Evolutionary conservation across 805 yeast species (phyloP).

Genomic region (Ogataea pini): DNA sequence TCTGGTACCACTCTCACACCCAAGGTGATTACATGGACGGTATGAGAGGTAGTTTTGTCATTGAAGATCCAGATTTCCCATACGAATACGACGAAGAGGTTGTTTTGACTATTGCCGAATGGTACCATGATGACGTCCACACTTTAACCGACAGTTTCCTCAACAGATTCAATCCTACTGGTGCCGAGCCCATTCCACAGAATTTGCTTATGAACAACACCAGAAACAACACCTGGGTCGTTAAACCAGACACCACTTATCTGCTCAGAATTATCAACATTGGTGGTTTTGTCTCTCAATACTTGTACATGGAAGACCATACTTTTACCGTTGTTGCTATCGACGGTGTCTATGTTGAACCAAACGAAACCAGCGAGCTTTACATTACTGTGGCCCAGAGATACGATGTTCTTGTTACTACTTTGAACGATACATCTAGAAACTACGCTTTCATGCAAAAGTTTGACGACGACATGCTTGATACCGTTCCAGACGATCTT

Average conservation of each 20-base stretch:
- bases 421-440: slow-evolving; percentile 58
- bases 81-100: slow-evolving; percentile 82
- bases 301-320: slow-evolving; percentile 86
- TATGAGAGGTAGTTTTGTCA: slow-evolving; percentile 74
- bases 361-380: slow-evolving; percentile 64
- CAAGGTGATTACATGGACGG: slow-evolving; percentile 93
- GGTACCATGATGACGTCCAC: slow-evolving; percentile 74
- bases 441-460: slow-evolving; percentile 84
- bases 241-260: slow-evolving; percentile 85
- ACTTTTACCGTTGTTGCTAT: slow-evolving; percentile 83
- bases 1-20: slow-evolving; percentile 97
- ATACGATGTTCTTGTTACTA: slow-evolving; percentile 73
- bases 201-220: slow-evolving; percentile 79
- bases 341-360: slow-evolving; percentile 87
- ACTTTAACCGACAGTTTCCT: slow-evolving; percentile 59
- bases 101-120: slow-evolving; percentile 69
- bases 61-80: slow-evolving; percentile 62
- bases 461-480: slow-evolving; percentile 83
- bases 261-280: slow-evolving; percentile 75
- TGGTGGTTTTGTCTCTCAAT: slow-evolving; percentile 92
- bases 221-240: slow-evolving; percentile 70
- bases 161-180: slow-evolving; percentile 84
- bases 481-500: slow-evolving; percentile 64
- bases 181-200: slow-evolving; percentile 97
- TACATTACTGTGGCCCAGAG: slow-evolving; percentile 93